Percentiles rank a stretch among this genome's conserved stretches.
phyloP scores from a whole-genome alignment of 2,329 filamentous ascomycete genomes.

The Shiraia sp. region DNA sequence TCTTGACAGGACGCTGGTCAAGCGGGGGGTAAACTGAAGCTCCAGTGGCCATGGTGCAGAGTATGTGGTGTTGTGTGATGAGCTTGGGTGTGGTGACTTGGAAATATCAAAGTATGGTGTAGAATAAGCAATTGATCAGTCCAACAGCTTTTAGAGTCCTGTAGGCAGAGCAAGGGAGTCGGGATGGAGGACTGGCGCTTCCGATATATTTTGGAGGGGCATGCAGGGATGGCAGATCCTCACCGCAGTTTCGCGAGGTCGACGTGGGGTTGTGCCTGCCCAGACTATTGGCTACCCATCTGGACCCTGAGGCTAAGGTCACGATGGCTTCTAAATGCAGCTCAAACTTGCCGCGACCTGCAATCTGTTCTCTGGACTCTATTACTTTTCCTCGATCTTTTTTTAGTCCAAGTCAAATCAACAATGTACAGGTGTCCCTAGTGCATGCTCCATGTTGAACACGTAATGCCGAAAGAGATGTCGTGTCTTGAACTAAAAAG shows the following conservation, averaged over 20 bases:
- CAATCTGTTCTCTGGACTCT: constrained; percentile 7
- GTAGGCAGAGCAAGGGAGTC: constrained; percentile 12
- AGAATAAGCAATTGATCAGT: not conserved
- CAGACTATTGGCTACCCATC: constrained; percentile 11
- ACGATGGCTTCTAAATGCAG: constrained; percentile 9
- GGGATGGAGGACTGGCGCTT: constrained; percentile 7
- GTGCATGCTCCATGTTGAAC: not conserved
- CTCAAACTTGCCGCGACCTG: constrained; percentile 4
- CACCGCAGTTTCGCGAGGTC: constrained; percentile 20
- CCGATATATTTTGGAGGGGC: constrained; percentile 23
- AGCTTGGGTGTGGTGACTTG: not conserved
- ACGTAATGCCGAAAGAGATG: constrained; percentile 5
- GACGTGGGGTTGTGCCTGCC: constrained; percentile 21
- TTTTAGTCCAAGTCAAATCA: not conserved
- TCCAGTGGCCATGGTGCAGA: constrained; percentile 47
- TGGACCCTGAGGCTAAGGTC: constrained; percentile 11
- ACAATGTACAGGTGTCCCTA: constrained; percentile 5
- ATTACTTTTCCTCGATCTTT: not conserved
- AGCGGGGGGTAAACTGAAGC: constrained; percentile 69
- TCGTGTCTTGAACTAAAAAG: constrained; percentile 4
- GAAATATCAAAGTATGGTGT: not conserved
- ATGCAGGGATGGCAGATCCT: constrained; percentile 23
- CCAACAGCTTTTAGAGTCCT: not conserved
- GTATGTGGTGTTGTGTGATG: not conserved
- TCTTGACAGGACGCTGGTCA: constrained; percentile 81